These are phyloP conservation scores for Solanum etuberosum DNA, from an alignment of 257 asterid species.

Conservation along the genomic window DNA sequence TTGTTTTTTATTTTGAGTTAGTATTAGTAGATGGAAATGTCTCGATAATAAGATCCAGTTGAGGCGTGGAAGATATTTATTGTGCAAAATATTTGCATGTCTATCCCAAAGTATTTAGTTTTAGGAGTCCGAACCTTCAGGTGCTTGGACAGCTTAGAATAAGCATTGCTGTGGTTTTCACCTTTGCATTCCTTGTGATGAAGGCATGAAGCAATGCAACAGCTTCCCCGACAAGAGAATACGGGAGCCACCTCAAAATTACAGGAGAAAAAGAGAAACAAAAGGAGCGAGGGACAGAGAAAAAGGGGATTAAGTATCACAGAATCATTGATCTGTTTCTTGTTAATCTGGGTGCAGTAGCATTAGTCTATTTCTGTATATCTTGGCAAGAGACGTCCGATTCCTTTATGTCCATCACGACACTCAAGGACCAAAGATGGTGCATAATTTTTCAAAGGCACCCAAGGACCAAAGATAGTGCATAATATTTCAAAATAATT, in stretches of 20 bases:
- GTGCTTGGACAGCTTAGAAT: neutral
- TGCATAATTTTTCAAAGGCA: neutral
- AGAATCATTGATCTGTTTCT: neutral
- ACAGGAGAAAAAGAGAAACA: neutral
- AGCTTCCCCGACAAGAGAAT: neutral
- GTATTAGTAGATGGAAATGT: neutral
- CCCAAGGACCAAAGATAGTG: neutral
- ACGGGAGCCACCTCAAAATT: neutral
- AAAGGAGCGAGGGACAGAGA: neutral
- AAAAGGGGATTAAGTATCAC: neutral
- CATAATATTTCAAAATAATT: neutral
- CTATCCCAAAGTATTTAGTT: neutral
- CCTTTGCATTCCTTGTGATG: neutral
- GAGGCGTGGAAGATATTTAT: neutral
- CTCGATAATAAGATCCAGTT: neutral
- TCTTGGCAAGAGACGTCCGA: neutral
- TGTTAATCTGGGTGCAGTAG: neutral
- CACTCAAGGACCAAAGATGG: neutral
- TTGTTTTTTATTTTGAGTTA: neutral
- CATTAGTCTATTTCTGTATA: neutral
- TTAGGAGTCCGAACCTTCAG: neutral
- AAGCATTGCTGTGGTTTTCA: neutral
- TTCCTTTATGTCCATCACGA: neutral
- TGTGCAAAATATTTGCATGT: neutral
- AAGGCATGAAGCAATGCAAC: neutral